Base-by-base conservation (phyloP, 768 basidiomycete species). In the Pleurotus citrinopileatus region DNA sequence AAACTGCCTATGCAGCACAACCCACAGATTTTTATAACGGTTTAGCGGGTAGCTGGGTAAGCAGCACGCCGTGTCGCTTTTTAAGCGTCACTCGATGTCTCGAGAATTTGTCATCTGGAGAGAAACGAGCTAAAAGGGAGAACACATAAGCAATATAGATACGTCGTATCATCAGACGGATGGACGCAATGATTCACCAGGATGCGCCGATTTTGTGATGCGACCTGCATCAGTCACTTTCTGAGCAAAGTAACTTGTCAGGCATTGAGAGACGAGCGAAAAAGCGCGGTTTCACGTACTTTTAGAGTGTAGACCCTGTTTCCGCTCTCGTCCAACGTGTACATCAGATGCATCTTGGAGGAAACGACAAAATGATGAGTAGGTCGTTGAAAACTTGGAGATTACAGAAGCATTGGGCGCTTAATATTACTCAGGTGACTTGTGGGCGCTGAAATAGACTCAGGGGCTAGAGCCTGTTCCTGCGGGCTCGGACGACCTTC, bases 91-190 rank as follows among this genome's bases (percentile, higher is more conserved):
- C 94, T 56, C 97, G 89, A 66, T 99, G 96, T 58, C 94, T 82
- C 57, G 94, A 96, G 74, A 96, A 98, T 76, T 98, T 98, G 82
- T 98, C 96, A 70, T 99, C 97, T 9, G 96, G 96, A 12, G 96
- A 98, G 73, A 98, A 98, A 36, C 97, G 94, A 13, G 96, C 96
- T 97, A 54, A 17, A 47, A 36, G 8, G 7, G 29, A 32, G 40
- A 26, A 56, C 29, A 25, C 38, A 7, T 1, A 19, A 7, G 38
- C 10, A 40, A 40, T 45, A n/a, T n/a, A n/a, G n/a, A n/a, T n/a
- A n/a, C n/a, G n/a, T n/a, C n/a, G n/a, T n/a, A n/a, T n/a, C n/a
- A n/a, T n/a, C n/a, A n/a, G n/a, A n/a, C n/a, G n/a, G n/a, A n/a
- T n/a, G n/a, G n/a, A n/a, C n/a, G n/a, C n/a, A n/a, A 6, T 6